A percentile compares a stretch with the other conserved stretches of the same genome.
These are phyloP conservation scores for Nannizziopsis barbatae DNA, from an alignment of 2,329 filamentous ascomycete genomes.

Conservation along the genomic window DNA sequence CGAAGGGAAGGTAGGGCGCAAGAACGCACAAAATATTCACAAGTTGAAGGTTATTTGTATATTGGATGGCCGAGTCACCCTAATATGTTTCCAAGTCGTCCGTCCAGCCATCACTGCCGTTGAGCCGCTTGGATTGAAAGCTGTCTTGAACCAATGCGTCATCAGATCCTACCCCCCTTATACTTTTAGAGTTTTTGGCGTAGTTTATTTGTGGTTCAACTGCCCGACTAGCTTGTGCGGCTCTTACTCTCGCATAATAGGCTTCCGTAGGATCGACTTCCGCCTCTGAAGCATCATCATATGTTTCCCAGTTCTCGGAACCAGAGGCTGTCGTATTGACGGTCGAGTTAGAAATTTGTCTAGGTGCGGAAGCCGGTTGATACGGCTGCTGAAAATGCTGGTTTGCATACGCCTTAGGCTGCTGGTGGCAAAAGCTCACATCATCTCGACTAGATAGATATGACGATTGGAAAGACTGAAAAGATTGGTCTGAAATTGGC, in stretches of 20 bases:
- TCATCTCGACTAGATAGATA: constrained; percentile 29
- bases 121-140: constrained; percentile 36
- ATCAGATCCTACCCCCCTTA: constrained; percentile 38
- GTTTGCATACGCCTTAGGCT: constrained; percentile 7
- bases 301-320: constrained; percentile 97
- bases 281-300: constrained; percentile 68
- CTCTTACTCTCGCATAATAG: constrained; percentile 68
- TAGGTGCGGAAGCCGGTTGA: constrained; percentile 28
- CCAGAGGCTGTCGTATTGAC: constrained; percentile 57
- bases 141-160: constrained; percentile 33
- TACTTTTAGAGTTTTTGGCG: constrained; percentile 36
- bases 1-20: constrained; percentile 8
- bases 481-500: constrained; percentile 32
- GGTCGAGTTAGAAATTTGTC: constrained; percentile 60
- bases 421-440: constrained; percentile 23
- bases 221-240: constrained; percentile 55
- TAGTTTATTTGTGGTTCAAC: constrained; percentile 28
- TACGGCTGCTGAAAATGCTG: constrained; percentile 10
- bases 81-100: constrained; percentile 40
- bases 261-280: constrained; percentile 64
- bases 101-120: constrained; percentile 45
- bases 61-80: background rate
- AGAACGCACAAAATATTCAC: constrained; percentile 16
- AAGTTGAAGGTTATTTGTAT: background rate
- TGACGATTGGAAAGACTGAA: constrained; percentile 31